A percentile compares a stretch with the other conserved stretches of the same genome.
phyloP scores from a whole-genome alignment of 352 stramenopile species.

The Peronospora farinosa region DNA sequence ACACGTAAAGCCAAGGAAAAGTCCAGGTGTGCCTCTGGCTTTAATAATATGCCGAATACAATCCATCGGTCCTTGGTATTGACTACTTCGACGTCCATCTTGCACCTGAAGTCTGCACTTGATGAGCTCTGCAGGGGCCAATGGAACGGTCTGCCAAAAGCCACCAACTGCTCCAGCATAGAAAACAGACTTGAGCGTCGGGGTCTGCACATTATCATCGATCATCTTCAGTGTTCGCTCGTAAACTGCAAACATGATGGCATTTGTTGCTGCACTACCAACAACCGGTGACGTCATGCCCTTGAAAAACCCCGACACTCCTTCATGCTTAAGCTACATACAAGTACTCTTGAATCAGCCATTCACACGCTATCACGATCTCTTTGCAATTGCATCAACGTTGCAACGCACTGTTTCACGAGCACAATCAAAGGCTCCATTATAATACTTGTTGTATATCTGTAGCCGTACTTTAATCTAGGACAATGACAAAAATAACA shows the following conservation, averaged over 20 bases:
- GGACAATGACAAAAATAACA: slow-evolving; percentile 1
- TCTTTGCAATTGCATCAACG: neutral
- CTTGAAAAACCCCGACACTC: slow-evolving; percentile 76
- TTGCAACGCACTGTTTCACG: slow-evolving; percentile 32
- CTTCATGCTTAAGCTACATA: slow-evolving; percentile 53
- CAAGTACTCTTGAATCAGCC: slow-evolving; percentile 1
- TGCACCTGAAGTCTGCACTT: slow-evolving; percentile 82
- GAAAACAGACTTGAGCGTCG: slow-evolving; percentile 63
- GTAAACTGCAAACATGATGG: slow-evolving; percentile 81
- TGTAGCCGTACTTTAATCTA: slow-evolving; percentile 62
- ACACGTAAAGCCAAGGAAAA: slow-evolving; percentile 71
- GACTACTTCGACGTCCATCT: slow-evolving; percentile 42
- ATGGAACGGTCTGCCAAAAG: slow-evolving; percentile 68
- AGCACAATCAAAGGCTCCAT: slow-evolving; percentile 42
- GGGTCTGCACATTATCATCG: slow-evolving; percentile 43
- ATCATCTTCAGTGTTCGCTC: slow-evolving; percentile 63
- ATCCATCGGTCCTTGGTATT: slow-evolving; percentile 64
- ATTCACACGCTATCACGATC: neutral
- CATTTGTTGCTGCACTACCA: slow-evolving; percentile 79
- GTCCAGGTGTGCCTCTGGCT: slow-evolving; percentile 42
- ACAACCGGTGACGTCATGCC: slow-evolving; percentile 76
- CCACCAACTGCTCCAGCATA: slow-evolving; percentile 59
- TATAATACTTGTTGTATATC: slow-evolving; percentile 51
- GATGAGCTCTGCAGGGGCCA: slow-evolving; percentile 76
- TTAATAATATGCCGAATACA: slow-evolving; percentile 73